A percentile compares a stretch with the other conserved stretches of the same genome.
phyloP scores from a whole-genome alignment of 1,284 basidiomycete genomes.

The Pholiota adiposa region DNA sequence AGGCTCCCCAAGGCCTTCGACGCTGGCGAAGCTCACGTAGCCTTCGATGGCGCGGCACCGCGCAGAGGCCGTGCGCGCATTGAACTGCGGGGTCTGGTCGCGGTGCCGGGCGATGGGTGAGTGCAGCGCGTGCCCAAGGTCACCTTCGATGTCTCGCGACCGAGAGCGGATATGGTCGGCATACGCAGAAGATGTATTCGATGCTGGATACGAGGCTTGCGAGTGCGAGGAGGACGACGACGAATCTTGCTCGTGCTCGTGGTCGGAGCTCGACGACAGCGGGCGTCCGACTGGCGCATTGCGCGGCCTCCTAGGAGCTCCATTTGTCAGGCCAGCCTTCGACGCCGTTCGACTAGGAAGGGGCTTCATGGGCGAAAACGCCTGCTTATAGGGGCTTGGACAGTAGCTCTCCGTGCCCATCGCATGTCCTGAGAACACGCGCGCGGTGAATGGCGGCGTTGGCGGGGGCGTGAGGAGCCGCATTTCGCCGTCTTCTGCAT shows the following conservation, averaged over 20 bases:
- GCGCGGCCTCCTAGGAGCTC: constrained; percentile 8
- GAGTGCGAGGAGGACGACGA: constrained; percentile 14
- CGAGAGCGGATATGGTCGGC: not conserved
- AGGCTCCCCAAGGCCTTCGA: constrained; percentile 72
- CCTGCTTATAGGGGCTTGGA: constrained; percentile 25
- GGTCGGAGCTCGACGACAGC: constrained; percentile 4
- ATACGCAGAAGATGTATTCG: constrained; percentile 2
- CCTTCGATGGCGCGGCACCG: constrained; percentile 61
- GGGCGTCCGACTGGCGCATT: constrained; percentile 9
- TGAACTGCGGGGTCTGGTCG: constrained; percentile 47
- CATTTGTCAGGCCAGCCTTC: not conserved
- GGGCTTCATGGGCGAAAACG: constrained; percentile 12
- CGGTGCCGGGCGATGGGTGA: not conserved
- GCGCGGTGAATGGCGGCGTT: constrained; percentile 32
- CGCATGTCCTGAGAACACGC: constrained; percentile 10
- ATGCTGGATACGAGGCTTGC: constrained; percentile 14
- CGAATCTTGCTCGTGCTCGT: constrained; percentile 4
- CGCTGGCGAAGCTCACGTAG: constrained; percentile 67
- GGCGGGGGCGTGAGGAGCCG: constrained; percentile 38
- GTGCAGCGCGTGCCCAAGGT: not conserved
- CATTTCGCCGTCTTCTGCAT: constrained; percentile 24
- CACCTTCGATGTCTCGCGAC: not conserved
- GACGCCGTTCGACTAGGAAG: not conserved
- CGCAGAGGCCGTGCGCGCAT: constrained; percentile 62
- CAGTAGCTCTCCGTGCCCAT: constrained; percentile 13